These are phyloP conservation scores for Vigna reflexopilosa DNA, from an alignment of 306 rosid species.

Conservation along the genomic window DNA sequence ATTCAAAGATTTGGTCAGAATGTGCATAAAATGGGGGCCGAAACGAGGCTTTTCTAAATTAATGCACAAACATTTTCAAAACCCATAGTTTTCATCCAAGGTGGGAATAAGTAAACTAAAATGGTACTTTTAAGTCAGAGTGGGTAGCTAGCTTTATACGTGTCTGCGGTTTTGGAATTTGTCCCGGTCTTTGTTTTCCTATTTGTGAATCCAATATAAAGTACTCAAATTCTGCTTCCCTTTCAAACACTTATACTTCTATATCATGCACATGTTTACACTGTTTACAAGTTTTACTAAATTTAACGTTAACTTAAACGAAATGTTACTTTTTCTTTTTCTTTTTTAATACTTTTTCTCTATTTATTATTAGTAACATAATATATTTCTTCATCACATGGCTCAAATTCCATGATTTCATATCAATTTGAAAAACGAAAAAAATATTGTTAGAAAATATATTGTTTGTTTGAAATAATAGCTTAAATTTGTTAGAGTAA, in stretches of 20 bases:
- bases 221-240: slow-evolving; percentile 47
- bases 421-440: no score
- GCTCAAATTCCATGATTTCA: no score
- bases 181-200: not conserved
- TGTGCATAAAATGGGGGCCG: slow-evolving; percentile 43
- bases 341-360: not conserved
- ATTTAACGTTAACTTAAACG: not conserved
- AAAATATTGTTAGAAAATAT: no score
- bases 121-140: slow-evolving; percentile 50
- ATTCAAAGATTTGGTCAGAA: slow-evolving; percentile 49
- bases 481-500: no score
- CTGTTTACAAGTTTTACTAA: not conserved
- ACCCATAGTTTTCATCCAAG: slow-evolving; percentile 7
- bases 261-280: not conserved
- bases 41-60: slow-evolving; percentile 46
- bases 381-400: not conserved
- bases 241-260: slow-evolving; percentile 41
- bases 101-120: slow-evolving; percentile 41
- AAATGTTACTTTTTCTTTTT: not conserved
- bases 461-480: no score
- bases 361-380: not conserved
- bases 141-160: slow-evolving; percentile 45
- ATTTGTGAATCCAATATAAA: slow-evolving; percentile 30
- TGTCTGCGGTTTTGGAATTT: slow-evolving; percentile 46
- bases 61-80: not conserved